Evolutionary conservation across 2,329 filamentous ascomycete species (phyloP).

Genomic region (Scedosporium aurantiacum): DNA sequence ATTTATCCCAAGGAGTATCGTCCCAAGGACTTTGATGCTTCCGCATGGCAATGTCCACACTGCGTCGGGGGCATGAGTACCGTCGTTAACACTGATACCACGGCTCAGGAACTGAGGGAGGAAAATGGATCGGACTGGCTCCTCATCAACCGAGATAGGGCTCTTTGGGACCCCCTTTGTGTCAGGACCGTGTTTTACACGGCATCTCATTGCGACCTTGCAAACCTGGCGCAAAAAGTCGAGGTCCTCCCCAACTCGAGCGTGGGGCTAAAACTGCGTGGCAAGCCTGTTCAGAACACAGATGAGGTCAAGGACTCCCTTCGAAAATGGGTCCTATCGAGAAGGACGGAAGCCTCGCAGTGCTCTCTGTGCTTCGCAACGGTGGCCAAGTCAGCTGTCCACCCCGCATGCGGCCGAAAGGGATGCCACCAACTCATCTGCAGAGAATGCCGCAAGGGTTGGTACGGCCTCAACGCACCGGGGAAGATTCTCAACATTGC

Average conservation of each 20-base stretch:
- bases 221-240: constrained; percentile 24
- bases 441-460: constrained; percentile 24
- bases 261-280: constrained; percentile 18
- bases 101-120: constrained; percentile 21
- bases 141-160: constrained; percentile 25
- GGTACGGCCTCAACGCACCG: constrained; percentile 32
- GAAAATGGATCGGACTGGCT: constrained; percentile 34
- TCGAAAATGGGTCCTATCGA: constrained; percentile 23
- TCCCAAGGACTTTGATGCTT: constrained; percentile 17
- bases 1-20: constrained; percentile 36
- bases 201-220: constrained; percentile 20
- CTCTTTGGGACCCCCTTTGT: constrained; percentile 24
- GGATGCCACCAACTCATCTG: constrained; percentile 34
- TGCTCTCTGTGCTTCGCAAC: constrained; percentile 36
- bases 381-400: constrained; percentile 23
- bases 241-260: constrained; percentile 20
- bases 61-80: constrained; percentile 18
- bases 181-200: constrained; percentile 28
- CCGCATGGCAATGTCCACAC: neutral
- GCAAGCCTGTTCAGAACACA: constrained; percentile 32
- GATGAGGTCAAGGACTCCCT: constrained; percentile 23
- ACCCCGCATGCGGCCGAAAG: constrained; percentile 30
- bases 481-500: constrained; percentile 35
- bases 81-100: constrained; percentile 25
- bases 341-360: constrained; percentile 24